Base-by-base conservation (phyloP, 345 rosid species). In the Cardamine chenopodiifolia region DNA sequence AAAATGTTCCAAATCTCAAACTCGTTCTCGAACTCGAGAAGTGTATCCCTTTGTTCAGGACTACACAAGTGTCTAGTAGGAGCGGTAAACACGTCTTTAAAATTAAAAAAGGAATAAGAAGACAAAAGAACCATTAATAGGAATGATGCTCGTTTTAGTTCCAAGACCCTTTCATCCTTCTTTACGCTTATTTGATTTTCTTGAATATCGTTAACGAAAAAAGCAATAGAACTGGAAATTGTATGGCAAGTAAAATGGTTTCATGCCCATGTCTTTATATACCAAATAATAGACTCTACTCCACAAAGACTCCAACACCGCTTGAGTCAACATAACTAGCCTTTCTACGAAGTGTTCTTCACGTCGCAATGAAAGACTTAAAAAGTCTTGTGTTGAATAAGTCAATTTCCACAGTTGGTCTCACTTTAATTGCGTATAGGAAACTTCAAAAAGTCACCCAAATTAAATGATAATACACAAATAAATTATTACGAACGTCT, bases 11-110 rank as follows among this genome's bases (percentile, higher is more conserved):
- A 29, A 23, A 39, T 40, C 66, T 62, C 20, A 45, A 63, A 63
- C 54, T 63, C 39, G 39, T 42, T 63, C 22, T 25, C 26, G 68
- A 63, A 63, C 22, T 62, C 22, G 2, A 62, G 2, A 40, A 62
- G 67, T 20, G 52, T 48, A 14, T 62, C 14, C 19, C 32, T 62
- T 13, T 62, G 52, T 1, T 62, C 35, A 0, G 52, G 69, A 18
- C n/a, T 55, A 26, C 69, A 64, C 6, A 42, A 18, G n/a, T 64
- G 25, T 7, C 17, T 17, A 5, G 25, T 9, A 26, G 69, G 55
- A 45, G 26, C 8, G 3, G 55, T 22, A 44, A 64, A 1, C 2
- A 18, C 39, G 23, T 28, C 54, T 1, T 9, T 22, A 9, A 26
- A 45, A 29, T 45, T 18, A 6, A 0, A 7, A 7, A 45, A 45